These are phyloP conservation scores for Quercus engelmannii DNA, from an alignment of 306 rosid genomes.

Conservation along the genomic window DNA sequence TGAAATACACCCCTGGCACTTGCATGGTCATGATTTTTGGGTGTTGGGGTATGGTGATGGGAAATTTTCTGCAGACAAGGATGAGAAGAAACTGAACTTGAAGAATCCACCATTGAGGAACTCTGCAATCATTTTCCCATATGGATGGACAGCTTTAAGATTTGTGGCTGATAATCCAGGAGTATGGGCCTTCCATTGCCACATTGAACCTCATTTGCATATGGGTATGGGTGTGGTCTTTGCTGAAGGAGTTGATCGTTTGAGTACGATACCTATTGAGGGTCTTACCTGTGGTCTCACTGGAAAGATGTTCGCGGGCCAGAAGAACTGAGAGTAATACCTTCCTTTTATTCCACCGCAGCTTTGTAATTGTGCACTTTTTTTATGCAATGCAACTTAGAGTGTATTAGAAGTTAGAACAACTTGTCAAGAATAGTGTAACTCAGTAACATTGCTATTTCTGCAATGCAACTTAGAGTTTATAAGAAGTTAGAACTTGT, in stretches of 20 bases:
- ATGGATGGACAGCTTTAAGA: slow-evolving; percentile 80
- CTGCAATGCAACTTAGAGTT: too few relatives aligned
- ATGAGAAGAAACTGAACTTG: slow-evolving; percentile 47
- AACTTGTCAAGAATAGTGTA: too few relatives aligned
- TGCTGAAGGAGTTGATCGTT: slow-evolving; percentile 45
- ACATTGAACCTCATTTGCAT: slow-evolving; percentile 84
- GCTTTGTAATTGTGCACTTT: too few relatives aligned
- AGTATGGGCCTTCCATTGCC: slow-evolving; percentile 92
- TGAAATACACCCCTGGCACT: slow-evolving; percentile 90
- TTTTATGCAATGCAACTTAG: too few relatives aligned
- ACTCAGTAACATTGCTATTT: too few relatives aligned
- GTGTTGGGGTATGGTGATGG: slow-evolving; percentile 85
- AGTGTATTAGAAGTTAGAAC: too few relatives aligned
- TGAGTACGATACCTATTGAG: slow-evolving; percentile 31
- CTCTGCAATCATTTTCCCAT: slow-evolving; percentile 61
- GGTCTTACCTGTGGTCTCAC: slow-evolving; percentile 63
- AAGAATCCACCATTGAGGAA: slow-evolving; percentile 68
- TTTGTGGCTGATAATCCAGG: slow-evolving; percentile 83
- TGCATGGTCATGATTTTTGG: slow-evolving; percentile 94
- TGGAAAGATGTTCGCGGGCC: slow-evolving; percentile 8
- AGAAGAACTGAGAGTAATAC: slow-evolving; percentile 4
- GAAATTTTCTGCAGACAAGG: slow-evolving; percentile 30
- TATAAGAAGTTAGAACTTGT: too few relatives aligned
- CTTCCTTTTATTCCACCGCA: too few relatives aligned
- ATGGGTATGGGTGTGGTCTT: slow-evolving; percentile 93